These are phyloP conservation scores for Polytrichum formosum DNA, from an alignment of 225 moss, liverwort and hornwort species.

Conservation along the genomic window DNA sequence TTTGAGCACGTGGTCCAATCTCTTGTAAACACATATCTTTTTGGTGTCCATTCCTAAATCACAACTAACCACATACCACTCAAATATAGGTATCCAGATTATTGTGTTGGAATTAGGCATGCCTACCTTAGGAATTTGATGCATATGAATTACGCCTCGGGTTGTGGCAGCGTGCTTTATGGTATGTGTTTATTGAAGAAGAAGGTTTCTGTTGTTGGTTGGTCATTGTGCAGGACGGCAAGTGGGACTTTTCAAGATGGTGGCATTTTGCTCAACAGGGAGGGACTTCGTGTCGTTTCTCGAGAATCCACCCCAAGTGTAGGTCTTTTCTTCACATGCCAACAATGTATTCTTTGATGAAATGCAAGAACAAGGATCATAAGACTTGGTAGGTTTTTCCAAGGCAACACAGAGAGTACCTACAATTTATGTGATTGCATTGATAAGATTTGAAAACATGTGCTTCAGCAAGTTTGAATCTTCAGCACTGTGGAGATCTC, in stretches of 20 bases:
- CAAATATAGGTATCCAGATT: not conserved
- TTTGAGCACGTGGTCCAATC: too few species aligned
- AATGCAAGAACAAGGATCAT: not conserved
- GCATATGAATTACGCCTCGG: not conserved
- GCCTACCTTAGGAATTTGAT: not conserved
- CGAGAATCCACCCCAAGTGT: conserved; percentile 48
- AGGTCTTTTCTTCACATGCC: conserved; percentile 7
- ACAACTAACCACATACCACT: too few species aligned
- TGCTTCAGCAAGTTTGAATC: not conserved
- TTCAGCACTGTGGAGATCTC: too few species aligned
- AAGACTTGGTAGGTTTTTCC: too few species aligned
- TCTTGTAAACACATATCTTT: not conserved
- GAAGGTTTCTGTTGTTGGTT: not conserved
- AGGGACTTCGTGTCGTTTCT: conserved; percentile 53
- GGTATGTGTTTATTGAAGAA: not conserved
- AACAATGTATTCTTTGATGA: not conserved
- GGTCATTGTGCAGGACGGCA: conserved; percentile 45
- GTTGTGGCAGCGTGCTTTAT: not conserved
- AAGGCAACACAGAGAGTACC: too few species aligned
- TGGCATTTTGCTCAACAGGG: conserved; percentile 51
- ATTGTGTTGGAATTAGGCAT: not conserved
- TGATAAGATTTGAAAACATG: too few species aligned
- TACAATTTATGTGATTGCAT: too few species aligned
- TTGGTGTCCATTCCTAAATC: not conserved
- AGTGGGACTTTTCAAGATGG: conserved; percentile 80